Evolutionary conservation across 768 basidiomycete genomes (phyloP), one percentile per base, ranked within the genome.

Genomic region (Porphyrellus cyaneotinctus): DNA sequence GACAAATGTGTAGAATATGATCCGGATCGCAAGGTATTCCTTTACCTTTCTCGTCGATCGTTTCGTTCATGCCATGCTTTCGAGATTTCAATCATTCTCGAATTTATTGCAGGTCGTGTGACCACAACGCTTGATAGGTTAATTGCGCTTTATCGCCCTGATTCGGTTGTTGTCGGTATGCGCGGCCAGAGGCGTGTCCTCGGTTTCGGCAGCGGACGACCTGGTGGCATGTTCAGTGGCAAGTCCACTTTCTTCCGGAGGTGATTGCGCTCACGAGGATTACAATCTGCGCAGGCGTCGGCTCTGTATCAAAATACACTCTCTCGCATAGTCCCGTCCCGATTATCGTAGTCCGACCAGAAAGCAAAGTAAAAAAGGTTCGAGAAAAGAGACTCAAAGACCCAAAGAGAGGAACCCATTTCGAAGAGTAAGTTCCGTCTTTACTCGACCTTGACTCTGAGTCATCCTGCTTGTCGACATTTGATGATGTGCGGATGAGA

Each of bases 251-350:
- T 3, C 2, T 11, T 18, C 28, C 14, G 3, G 8, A 1, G 9
- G 31, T 15, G 15, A 7, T 18, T 20, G 8, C 35, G 13, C 20
- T 50, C n/a, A 56, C 46, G 35, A 43, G 24, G 13, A 14, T 35
- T 26, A 18, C 65, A 4, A 5, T 28, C 81, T 44, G 74, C 75
- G 71, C 75, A 44, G 82, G 74, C 13, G 79, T 88, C 59, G 87
- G 86, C 13, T 82, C 81, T 22, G 82, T 87, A 8, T 62, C 45
- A 54, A 88, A 84, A 58, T 88, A 91, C 65, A 91, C 89, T 56
- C 81, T 97, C 38, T 87, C 88, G 17, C 93, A 91, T 64, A 94
- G 92, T 1, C 93, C 95, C 2, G 92, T 99, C 0, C 95, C 95
- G 2, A 90, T 97, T 60, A 93, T 98, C 56, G 95, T 98, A 47